Evolutionary conservation across 2,329 filamentous ascomycete genomes (phyloP).

Genomic region (Sporothrix brasiliensis): DNA sequence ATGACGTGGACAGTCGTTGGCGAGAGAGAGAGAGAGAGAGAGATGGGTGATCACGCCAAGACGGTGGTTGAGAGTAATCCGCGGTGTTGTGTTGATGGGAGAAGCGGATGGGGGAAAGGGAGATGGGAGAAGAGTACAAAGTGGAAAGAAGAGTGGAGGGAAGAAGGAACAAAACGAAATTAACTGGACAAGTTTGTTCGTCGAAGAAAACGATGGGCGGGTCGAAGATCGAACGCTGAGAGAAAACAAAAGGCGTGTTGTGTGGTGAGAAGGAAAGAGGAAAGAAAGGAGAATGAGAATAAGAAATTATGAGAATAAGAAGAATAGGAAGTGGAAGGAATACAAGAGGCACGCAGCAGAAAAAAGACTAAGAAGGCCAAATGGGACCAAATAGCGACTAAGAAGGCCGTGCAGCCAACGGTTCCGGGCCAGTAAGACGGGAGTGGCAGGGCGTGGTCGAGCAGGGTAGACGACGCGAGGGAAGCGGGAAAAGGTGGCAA

Average conservation of each 20-base stretch:
- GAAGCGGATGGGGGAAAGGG: no score
- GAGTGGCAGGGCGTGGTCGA: conserved; percentile 22
- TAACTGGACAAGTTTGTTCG: conserved; percentile 1
- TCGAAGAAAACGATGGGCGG: conserved; percentile 8
- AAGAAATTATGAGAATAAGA: neutral
- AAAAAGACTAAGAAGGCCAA: neutral
- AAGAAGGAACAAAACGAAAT: conserved; percentile 8
- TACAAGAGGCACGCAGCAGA: neutral
- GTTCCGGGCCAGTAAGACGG: conserved; percentile 25
- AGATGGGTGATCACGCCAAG: neutral
- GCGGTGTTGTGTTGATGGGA: conserved; percentile 1
- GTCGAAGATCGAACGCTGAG: conserved; percentile 11
- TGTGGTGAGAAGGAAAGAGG: neutral
- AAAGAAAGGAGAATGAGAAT: conserved; percentile 24
- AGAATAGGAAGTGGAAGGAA: conserved; percentile 15
- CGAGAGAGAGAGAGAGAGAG: neutral
- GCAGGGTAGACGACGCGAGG: conserved; percentile 23
- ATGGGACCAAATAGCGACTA: conserved; percentile 5
- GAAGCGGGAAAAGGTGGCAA: conserved; percentile 27
- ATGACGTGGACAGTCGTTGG: conserved; percentile 21
- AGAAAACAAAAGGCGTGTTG: neutral
- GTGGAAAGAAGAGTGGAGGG: neutral
- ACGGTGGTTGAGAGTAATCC: neutral
- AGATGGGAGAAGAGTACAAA: neutral
- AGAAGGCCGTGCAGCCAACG: conserved; percentile 21